Conservation (phyloP, 192 early-diverging fungal species). For the Neocallimastix lanati region DNA sequence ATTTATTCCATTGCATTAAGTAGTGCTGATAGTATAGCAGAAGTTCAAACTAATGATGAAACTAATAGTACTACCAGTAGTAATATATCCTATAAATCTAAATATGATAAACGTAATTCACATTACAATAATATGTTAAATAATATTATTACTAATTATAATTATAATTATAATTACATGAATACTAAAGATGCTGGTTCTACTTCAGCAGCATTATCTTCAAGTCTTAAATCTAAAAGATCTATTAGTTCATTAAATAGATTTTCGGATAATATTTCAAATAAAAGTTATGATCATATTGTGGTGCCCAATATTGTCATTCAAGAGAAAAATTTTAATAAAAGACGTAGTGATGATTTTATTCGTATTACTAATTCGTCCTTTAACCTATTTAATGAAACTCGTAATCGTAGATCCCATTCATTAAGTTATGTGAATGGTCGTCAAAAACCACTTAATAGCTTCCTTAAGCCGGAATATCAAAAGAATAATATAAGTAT, state of each 20-base stretch:
- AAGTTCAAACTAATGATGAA: neutral
- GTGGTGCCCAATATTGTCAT: neutral
- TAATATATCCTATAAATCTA: neutral
- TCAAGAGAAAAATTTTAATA: neutral
- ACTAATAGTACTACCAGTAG: neutral
- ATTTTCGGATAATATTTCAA: neutral
- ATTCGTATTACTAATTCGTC: neutral
- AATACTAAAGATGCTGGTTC: no score
- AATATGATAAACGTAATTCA: neutral
- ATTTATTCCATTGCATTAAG: conserved; percentile 12
- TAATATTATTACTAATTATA: neutral
- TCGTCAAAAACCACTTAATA: neutral
- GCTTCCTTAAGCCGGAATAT: neutral
- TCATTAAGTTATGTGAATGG: neutral
- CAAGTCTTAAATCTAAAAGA: neutral
- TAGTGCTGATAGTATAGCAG: conserved; percentile 13
- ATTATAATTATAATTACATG: no score
- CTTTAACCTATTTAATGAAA: neutral
- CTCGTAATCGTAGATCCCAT: neutral
- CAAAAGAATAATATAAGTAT: neutral
- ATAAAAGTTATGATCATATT: neutral
- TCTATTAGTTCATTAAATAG: neutral
- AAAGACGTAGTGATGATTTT: neutral
- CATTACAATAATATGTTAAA: neutral
- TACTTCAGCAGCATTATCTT: neutral